Base-by-base conservation (phyloP, 192 early-diverging fungal species). In the Coemansia brasiliensis region DNA sequence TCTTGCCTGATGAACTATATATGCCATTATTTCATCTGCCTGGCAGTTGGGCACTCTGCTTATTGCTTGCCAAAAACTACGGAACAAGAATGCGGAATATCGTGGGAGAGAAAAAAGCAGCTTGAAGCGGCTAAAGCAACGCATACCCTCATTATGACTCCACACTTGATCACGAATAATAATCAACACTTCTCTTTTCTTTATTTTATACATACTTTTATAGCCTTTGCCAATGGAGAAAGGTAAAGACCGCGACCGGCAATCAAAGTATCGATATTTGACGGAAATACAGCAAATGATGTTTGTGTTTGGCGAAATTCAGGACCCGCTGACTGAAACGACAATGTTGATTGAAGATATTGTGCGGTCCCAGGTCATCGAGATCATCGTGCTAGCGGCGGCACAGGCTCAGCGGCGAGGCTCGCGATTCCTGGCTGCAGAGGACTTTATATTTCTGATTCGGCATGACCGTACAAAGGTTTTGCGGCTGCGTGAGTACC, bases 221-320 rank as follows among this genome's bases (percentile, higher is more conserved):
- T 7, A 35, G 10, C 32, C 10, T 35, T 35, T 35, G 10, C 32
- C 16, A 37, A 69, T 69, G 67, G 67, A 69, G 24, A 69, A 54
- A 27, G 21, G 41, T 25, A 71, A 39, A 43, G 69, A 74, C 16
- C 65, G 64, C 35, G 60, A 61, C 12, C 49, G 56, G 21, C 63
- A 54, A 52, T 29, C 67, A 40, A 70, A 52, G 21, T 82, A 82
- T 65, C 63, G 64, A 29, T 91, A 91, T 65, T 82, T 84, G 27
- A 86, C 81, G 20, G 92, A 94, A 71, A 94, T 94, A 59, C 87
- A 90, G 69, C 90, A 96, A 83, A 98, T 98, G 96, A 98, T 98
- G 96, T 98, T 94, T 83, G 96, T 97, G 25, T 93, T 92, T 84
- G 95, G 95, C 32, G 95, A 98, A 64, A 90, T 95, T 37, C 75